Evolutionary conservation across 2,329 filamentous ascomycete species (phyloP).

Genomic region (Mycogone perniciosa): DNA sequence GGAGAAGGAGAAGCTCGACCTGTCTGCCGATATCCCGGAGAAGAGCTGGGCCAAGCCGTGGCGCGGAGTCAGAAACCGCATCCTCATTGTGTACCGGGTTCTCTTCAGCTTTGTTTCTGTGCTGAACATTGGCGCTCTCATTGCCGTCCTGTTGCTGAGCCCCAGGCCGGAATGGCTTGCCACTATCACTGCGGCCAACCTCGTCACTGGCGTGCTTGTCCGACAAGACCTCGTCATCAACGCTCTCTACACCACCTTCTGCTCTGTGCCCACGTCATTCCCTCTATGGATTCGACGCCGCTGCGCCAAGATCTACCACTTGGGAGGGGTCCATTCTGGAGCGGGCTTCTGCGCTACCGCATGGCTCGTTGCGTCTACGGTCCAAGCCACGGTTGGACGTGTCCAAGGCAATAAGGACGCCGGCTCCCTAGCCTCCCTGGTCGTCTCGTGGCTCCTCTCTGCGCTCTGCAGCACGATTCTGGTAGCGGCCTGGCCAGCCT

Average conservation of each 20-base stretch:
- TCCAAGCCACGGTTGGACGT: constrained; percentile 31
- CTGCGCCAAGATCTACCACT: constrained; percentile 46
- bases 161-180: constrained; percentile 32
- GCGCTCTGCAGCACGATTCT: constrained; percentile 54
- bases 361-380: constrained; percentile 42
- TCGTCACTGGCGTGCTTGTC: constrained; percentile 44
- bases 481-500: constrained; percentile 54
- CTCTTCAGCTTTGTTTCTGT: constrained; percentile 49
- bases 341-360: constrained; percentile 42
- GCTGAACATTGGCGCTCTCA: constrained; percentile 43
- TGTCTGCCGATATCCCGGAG: constrained; percentile 29
- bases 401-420: constrained; percentile 22
- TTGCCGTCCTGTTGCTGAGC: constrained; percentile 33
- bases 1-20: constrained; percentile 22
- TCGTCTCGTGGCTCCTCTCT: constrained; percentile 53
- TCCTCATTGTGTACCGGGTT: constrained; percentile 49
- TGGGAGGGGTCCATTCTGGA: constrained; percentile 46
- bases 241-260: constrained; percentile 39
- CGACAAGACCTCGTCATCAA: constrained; percentile 51
- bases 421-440: constrained; percentile 35
- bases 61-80: constrained; percentile 35
- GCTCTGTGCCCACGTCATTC: constrained; percentile 38
- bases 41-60: constrained; percentile 35
- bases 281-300: constrained; percentile 44
- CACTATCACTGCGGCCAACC: constrained; percentile 41